Evolutionary conservation across 176 grass and related monocot species (phyloP).

Genomic region (Oryza rufipogon): DNA sequence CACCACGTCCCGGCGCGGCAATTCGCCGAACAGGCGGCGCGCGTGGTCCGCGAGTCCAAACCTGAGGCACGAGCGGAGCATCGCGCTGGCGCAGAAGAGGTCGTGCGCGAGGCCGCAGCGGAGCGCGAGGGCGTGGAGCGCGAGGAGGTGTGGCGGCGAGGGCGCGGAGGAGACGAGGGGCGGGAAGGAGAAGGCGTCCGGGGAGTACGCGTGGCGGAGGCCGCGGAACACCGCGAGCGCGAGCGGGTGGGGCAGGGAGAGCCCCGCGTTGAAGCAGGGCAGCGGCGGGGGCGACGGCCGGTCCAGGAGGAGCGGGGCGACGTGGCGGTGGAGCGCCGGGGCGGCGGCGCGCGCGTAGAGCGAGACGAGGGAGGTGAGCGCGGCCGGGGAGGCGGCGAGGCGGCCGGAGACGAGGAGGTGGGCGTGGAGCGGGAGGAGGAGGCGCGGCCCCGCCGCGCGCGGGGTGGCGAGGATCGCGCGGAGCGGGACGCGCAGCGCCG

Average conservation of each 20-base stretch:
- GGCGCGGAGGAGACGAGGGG: conserved; percentile 30
- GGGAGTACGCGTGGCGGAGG: conserved; percentile 47
- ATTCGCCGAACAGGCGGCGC: conserved; percentile 58
- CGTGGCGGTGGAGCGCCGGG: conserved; percentile 27
- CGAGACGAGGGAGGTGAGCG: conserved; percentile 50
- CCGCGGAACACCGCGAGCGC: conserved; percentile 49
- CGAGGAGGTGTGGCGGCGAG: conserved; percentile 34
- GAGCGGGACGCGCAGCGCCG: conserved; percentile 39
- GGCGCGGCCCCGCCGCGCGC: neutral
- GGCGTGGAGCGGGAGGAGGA: conserved; percentile 53
- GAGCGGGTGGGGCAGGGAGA: conserved; percentile 55
- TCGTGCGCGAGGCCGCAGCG: conserved; percentile 39
- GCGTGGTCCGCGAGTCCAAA: conserved; percentile 57
- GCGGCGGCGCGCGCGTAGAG: conserved; percentile 44
- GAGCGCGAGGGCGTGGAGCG: conserved; percentile 46
- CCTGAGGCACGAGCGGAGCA: conserved; percentile 38
- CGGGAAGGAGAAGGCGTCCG: conserved; percentile 55
- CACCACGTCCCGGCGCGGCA: conserved; percentile 49
- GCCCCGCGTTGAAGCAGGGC: conserved; percentile 65
- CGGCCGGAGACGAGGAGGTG: conserved; percentile 53
- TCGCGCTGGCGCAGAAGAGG: conserved; percentile 66
- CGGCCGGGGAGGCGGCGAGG: conserved; percentile 40
- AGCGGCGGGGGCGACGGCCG: conserved; percentile 27
- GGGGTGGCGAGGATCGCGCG: conserved; percentile 31
- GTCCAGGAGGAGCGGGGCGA: conserved; percentile 37